A percentile compares a stretch with the other conserved stretches of the same genome.
Conservation (phyloP, 148 eudicot species). For the Linanthus parryae region DNA sequence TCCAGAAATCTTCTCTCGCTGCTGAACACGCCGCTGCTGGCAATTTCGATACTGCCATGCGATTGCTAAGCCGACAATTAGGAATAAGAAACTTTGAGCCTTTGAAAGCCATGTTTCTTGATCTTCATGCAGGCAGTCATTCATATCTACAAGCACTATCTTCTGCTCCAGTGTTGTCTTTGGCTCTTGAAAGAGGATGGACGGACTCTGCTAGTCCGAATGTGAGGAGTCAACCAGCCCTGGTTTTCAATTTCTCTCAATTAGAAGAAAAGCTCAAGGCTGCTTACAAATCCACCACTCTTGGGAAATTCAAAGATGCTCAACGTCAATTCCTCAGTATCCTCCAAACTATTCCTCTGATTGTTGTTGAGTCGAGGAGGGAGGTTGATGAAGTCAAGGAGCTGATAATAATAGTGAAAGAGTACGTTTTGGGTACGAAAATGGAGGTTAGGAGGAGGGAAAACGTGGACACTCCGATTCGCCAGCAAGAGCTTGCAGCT, state of each 20-base stretch:
- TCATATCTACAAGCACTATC: conserved; percentile 55
- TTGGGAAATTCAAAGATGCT: conserved; percentile 84
- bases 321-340: conserved; percentile 53
- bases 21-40: conserved; percentile 98
- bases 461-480: conserved; percentile 54
- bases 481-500: conserved; percentile 91
- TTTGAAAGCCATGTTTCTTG: conserved; percentile 59
- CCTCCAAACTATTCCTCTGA: conserved; percentile 74
- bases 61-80: conserved; percentile 70
- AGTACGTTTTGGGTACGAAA: conserved; percentile 78
- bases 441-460: conserved; percentile 85
- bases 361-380: conserved; percentile 82
- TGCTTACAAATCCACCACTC: conserved; percentile 66
- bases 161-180: conserved; percentile 60
- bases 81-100: conserved; percentile 76
- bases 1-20: conserved; percentile 79
- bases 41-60: conserved; percentile 92
- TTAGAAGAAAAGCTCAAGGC: conserved; percentile 78
- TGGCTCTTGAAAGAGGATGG: conserved; percentile 87
- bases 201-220: conserved; percentile 69
- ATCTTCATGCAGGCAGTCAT: conserved; percentile 82
- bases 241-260: conserved; percentile 63
- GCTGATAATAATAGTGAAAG: conserved; percentile 62
- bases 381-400: conserved; percentile 98
- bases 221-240: conserved; percentile 77